These are phyloP conservation scores for Simplicillium aogashimaense DNA, from an alignment of 2,329 filamentous ascomycete species.

Conservation along the genomic window DNA sequence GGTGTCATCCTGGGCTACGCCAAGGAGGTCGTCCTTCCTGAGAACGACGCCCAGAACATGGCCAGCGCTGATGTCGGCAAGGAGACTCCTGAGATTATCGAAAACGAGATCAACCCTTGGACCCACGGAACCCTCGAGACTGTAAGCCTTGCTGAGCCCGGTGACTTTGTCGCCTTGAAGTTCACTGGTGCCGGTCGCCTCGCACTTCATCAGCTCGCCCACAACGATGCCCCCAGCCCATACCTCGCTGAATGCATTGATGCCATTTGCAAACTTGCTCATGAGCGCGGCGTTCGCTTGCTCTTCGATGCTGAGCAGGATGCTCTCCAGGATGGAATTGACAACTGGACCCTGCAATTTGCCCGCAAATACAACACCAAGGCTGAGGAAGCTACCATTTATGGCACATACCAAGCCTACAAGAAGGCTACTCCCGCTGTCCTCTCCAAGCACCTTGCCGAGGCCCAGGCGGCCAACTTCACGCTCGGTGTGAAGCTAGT, in stretches of 20 bases:
- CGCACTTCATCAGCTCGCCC: conserved; percentile 56
- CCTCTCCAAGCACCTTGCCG: conserved; percentile 48
- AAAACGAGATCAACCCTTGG: conserved; percentile 61
- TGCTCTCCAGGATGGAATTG: conserved; percentile 67
- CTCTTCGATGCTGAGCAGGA: conserved; percentile 84
- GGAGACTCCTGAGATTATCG: conserved; percentile 37
- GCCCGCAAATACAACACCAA: conserved; percentile 66
- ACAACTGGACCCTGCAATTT: conserved; percentile 69
- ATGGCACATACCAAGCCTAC: conserved; percentile 73
- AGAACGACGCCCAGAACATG: conserved; percentile 37
- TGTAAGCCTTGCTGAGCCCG: conserved; percentile 51
- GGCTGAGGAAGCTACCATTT: conserved; percentile 59
- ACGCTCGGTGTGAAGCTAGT: conserved; percentile 67
- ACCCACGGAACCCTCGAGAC: conserved; percentile 64
- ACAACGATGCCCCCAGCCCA: conserved; percentile 51
- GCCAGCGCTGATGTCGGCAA: conserved; percentile 32
- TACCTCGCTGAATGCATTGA: conserved; percentile 62
- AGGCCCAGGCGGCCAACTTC: conserved; percentile 50
- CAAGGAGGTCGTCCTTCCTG: conserved; percentile 64
- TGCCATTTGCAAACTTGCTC: conserved; percentile 63
- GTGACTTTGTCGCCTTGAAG: conserved; percentile 59
- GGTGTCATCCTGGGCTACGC: conserved; percentile 83
- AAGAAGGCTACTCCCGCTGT: conserved; percentile 51
- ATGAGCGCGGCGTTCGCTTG: conserved; percentile 58
- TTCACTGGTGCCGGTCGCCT: conserved; percentile 76